A percentile compares a stretch with the other conserved stretches of the same genome.
These are phyloP conservation scores for Globisporangium solare DNA, from an alignment of 352 stramenopile genomes.

Conservation along the genomic window DNA sequence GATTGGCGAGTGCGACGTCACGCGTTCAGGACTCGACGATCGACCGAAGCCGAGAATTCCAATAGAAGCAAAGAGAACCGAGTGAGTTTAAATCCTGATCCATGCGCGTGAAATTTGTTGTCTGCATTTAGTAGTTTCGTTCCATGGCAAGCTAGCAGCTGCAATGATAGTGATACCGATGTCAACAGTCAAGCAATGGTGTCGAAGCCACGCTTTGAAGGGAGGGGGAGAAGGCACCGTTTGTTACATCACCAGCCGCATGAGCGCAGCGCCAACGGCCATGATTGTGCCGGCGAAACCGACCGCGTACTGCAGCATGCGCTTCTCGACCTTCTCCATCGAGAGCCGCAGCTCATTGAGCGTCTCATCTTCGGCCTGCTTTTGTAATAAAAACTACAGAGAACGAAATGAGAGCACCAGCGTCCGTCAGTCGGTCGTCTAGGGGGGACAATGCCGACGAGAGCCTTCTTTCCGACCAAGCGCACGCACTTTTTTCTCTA, in stretches of 20 bases:
- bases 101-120: too few species aligned
- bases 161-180: not conserved
- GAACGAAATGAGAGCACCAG: not conserved
- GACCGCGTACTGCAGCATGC: constrained; percentile 85
- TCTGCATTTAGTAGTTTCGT: not conserved
- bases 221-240: not conserved
- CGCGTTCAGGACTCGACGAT: constrained; percentile 51
- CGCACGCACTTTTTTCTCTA: constrained; percentile 64
- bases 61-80: not conserved
- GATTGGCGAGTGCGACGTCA: constrained; percentile 59
- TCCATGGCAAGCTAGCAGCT: not conserved
- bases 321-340: constrained; percentile 88
- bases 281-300: constrained; percentile 87
- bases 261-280: constrained; percentile 71
- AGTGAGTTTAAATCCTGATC: not conserved
- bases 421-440: too few species aligned
- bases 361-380: constrained; percentile 85
- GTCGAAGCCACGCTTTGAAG: too few species aligned
- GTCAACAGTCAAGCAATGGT: not conserved
- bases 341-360: constrained; percentile 82
- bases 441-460: too few species aligned
- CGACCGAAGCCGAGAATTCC: constrained; percentile 36
- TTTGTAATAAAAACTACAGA: constrained; percentile 73
- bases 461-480: not conserved
- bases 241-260: constrained; percentile 64